phyloP scores from a whole-genome alignment of 2,329 filamentous ascomycete genomes.

The Hymenoscyphus fructigenus region DNA sequence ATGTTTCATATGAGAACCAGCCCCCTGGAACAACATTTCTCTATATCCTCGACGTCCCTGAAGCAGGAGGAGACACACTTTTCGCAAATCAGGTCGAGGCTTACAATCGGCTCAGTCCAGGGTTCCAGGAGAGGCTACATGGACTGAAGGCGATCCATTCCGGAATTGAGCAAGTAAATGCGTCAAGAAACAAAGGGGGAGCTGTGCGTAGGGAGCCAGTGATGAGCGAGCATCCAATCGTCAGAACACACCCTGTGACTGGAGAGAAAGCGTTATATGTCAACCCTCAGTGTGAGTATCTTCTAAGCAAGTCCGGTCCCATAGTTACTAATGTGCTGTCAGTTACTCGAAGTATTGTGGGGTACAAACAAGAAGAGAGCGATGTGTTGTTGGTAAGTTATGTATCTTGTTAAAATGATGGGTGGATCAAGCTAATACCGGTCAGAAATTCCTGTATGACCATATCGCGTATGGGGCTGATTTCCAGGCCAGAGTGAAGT shows the following conservation, averaged over 20 bases:
- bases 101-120: slow-evolving; percentile 75
- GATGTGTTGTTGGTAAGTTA: slow-evolving; percentile 59
- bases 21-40: slow-evolving; percentile 88
- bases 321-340: slow-evolving; percentile 12
- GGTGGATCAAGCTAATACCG: slow-evolving; percentile 59
- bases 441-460: slow-evolving; percentile 75
- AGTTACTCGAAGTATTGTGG: slow-evolving; percentile 80
- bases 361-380: slow-evolving; percentile 83
- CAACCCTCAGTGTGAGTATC: slow-evolving; percentile 72
- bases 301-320: background rate
- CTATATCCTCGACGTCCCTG: slow-evolving; percentile 80
- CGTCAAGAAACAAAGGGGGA: slow-evolving; percentile 63
- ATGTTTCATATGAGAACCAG: slow-evolving; percentile 85
- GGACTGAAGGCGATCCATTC: slow-evolving; percentile 81
- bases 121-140: slow-evolving; percentile 77
- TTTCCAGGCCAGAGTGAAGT: slow-evolving; percentile 72
- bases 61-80: slow-evolving; percentile 79
- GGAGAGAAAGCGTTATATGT: slow-evolving; percentile 83
- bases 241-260: slow-evolving; percentile 78
- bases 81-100: slow-evolving; percentile 79
- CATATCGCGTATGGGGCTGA: slow-evolving; percentile 72
- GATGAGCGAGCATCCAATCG: slow-evolving; percentile 70
- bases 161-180: slow-evolving; percentile 75
- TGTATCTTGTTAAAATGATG: background rate
- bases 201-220: slow-evolving; percentile 76